These are phyloP conservation scores for Penicillium nucicola DNA, from an alignment of 495 filamentous ascomycete species.

Conservation along the genomic window DNA sequence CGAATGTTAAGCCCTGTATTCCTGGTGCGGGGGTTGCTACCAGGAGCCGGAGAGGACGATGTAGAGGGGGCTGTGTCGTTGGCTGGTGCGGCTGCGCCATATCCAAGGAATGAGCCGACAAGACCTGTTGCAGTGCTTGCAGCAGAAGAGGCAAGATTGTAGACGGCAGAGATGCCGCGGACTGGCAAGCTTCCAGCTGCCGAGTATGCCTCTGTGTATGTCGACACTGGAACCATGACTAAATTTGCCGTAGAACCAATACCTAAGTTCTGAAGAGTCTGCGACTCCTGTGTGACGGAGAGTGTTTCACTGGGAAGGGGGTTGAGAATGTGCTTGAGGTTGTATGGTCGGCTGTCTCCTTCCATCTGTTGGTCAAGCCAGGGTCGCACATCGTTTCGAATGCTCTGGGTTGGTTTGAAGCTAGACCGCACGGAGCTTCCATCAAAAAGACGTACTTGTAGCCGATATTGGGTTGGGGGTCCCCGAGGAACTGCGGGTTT, in stretches of 20 bases:
- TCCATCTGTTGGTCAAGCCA: slow-evolving; percentile 66
- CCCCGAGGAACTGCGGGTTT: slow-evolving; percentile 13
- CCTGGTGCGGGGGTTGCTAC: slow-evolving; percentile 12
- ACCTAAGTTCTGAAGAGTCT: slow-evolving; percentile 61
- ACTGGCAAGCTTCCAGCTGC: slow-evolving; percentile 38
- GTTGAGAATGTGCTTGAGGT: slow-evolving; percentile 79
- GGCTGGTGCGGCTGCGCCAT: slow-evolving; percentile 28
- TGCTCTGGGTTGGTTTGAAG: slow-evolving; percentile 62
- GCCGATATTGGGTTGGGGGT: slow-evolving; percentile 44
- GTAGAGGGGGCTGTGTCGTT: slow-evolving; percentile 4
- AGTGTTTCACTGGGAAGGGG: slow-evolving; percentile 74
- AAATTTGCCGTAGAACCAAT: slow-evolving; percentile 77
- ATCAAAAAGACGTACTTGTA: slow-evolving; percentile 84
- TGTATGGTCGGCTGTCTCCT: slow-evolving; percentile 61
- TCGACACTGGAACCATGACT: slow-evolving; percentile 69
- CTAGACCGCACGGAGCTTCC: slow-evolving; percentile 71
- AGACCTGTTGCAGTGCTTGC: slow-evolving; percentile 45
- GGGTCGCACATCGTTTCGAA: slow-evolving; percentile 64
- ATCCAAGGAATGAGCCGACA: slow-evolving; percentile 56
- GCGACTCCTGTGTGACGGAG: slow-evolving; percentile 68
- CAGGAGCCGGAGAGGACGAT: slow-evolving; percentile 11
- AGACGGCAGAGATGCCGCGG: slow-evolving; percentile 40
- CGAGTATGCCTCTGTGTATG: slow-evolving; percentile 60
- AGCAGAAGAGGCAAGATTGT: slow-evolving; percentile 40
- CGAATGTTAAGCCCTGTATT: slow-evolving; percentile 42